Evolutionary conservation across 1,139 yeast genomes (phyloP).

Genomic region (Wickerhamomyces sp.): DNA sequence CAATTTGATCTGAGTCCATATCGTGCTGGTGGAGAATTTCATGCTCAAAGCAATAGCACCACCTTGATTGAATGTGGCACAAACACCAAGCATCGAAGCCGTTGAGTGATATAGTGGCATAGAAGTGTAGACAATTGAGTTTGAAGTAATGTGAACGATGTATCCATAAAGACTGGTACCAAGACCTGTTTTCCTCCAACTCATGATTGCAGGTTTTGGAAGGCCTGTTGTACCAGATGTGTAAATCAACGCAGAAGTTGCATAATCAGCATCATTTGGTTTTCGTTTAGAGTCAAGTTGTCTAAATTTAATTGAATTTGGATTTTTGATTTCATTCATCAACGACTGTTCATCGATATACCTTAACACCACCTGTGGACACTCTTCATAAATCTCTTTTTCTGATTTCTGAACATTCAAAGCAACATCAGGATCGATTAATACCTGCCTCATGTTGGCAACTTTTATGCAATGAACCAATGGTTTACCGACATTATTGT

Average conservation of each 20-base stretch:
- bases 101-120: constrained; percentile 97
- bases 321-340: constrained; percentile 38
- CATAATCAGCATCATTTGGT: constrained; percentile 49
- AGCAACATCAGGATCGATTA: constrained; percentile 71
- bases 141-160: constrained; percentile 53
- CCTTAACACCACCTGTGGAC: constrained; percentile 38
- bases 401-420: constrained; percentile 51
- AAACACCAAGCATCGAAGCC: constrained; percentile 80
- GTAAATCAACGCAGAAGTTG: constrained; percentile 70
- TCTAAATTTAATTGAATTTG: constrained; percentile 46
- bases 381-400: constrained; percentile 35
- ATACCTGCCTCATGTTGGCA: constrained; percentile 57
- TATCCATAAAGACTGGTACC: constrained; percentile 69
- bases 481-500: constrained; percentile 69
- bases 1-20: constrained; percentile 86
- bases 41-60: constrained; percentile 71
- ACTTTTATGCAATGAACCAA: constrained; percentile 76
- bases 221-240: constrained; percentile 96
- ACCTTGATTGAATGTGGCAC: constrained; percentile 71
- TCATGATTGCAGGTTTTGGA: constrained; percentile 92
- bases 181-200: constrained; percentile 76
- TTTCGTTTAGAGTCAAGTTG: constrained; percentile 54
- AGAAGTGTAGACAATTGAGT: constrained; percentile 71
- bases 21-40: constrained; percentile 78
- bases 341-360: constrained; percentile 52